Evolutionary conservation across 1,139 yeast species (phyloP), one percentile per base, ranked within the genome.

Genomic region (Keqinozyma sinolaborantium): DNA sequence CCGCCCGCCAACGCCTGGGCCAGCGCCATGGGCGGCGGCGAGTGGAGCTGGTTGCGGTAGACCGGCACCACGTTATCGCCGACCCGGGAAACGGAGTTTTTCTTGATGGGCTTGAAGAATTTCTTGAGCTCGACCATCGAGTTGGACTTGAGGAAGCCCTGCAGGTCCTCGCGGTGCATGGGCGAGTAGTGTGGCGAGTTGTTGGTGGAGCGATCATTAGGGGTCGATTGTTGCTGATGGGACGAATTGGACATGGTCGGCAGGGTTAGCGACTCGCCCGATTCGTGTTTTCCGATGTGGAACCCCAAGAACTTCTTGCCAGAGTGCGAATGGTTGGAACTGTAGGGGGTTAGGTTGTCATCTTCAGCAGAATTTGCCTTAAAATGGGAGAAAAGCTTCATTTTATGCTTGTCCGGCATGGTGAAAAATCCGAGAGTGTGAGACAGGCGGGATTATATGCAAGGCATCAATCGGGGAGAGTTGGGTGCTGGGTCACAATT

Each of bases 331-430:
- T 54, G 62, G 40, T 62, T 59, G 25, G 69, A 57, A n/a, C 59
- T 53, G 3, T 64, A 55, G 3, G 64, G 65, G 6, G 60, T 51
- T 33, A 60, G 46, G 25, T 51, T 51, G 11, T 61, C 65, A 14
- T 54, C 64, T 4, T 40, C 41, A 3, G 51, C 44, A 26, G 38
- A 38, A 9, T 56, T 44, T 31, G 47, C 50, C 37, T 58, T 60
- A 43, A 64, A 61, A 39, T 56, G 59, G 21, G 21, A 18, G 38
- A 64, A 62, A 31, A 69, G 50, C 53, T 68, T 66, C 47, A 65
- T 55, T 43, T 65, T 67, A 48, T 65, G 73, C 54, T 63, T 64
- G 42, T 69, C 75, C 26, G 73, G 73, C 75, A 69, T 67, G 29
- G n/a, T 34, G 31, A n/a, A n/a, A n/a, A n/a, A n/a, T n/a, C n/a